Evolutionary conservation across 2,329 filamentous ascomycete species (phyloP).

Genomic region (Coniella lustricola): DNA sequence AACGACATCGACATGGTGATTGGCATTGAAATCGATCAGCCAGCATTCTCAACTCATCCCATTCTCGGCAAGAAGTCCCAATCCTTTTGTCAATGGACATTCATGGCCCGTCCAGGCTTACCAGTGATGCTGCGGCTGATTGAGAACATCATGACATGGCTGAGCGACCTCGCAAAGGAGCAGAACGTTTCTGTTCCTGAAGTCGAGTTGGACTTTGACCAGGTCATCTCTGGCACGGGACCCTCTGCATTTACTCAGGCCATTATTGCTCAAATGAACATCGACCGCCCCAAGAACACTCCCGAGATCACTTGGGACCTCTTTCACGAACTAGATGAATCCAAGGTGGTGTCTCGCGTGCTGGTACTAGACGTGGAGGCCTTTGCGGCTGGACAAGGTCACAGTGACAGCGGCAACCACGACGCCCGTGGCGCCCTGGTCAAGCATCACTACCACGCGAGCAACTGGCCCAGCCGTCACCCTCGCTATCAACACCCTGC

Average conservation of each 20-base stretch:
- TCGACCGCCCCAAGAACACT: conserved; percentile 24
- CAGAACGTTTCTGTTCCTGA: conserved; percentile 54
- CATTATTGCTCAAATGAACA: conserved; percentile 57
- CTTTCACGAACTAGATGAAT: conserved; percentile 61
- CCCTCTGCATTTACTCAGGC: conserved; percentile 63
- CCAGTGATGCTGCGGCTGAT: conserved; percentile 63
- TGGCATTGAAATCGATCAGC: conserved; percentile 65
- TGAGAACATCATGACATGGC: conserved; percentile 62
- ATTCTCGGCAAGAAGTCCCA: conserved; percentile 61
- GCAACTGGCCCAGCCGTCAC: conserved; percentile 61
- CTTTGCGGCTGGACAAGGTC: conserved; percentile 66
- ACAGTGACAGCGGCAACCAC: conserved; percentile 66
- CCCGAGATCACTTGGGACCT: conserved; percentile 50
- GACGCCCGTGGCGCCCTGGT: conserved; percentile 59
- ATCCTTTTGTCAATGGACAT: conserved; percentile 72
- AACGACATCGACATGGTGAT: conserved; percentile 64
- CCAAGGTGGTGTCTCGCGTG: conserved; percentile 56
- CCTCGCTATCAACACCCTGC: conserved; percentile 61
- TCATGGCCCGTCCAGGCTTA: conserved; percentile 60
- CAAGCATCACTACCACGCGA: conserved; percentile 70
- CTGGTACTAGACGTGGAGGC: conserved; percentile 65
- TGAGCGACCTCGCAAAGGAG: conserved; percentile 49
- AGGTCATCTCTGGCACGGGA: conserved; percentile 66
- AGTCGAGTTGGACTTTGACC: conserved; percentile 62
- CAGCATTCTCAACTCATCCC: conserved; percentile 54